Evolutionary conservation across 2,329 filamentous ascomycete genomes (phyloP).

Genomic region (Aspergillus amoenus): DNA sequence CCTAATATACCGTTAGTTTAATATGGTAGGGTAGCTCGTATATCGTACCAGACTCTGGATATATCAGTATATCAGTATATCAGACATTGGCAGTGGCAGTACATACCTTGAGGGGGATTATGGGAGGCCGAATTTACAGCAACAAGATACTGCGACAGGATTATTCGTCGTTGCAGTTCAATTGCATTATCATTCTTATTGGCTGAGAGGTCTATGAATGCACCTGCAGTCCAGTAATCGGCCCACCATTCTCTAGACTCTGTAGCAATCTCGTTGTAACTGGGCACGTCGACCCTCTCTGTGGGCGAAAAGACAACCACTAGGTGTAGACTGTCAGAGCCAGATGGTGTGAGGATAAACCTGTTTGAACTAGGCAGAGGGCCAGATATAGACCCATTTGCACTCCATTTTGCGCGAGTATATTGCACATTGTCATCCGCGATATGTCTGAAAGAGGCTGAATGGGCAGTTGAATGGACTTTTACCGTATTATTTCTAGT

Average conservation of each 20-base stretch:
- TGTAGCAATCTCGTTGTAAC: neutral
- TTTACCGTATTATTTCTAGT: conserved; percentile 27
- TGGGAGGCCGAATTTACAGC: conserved; percentile 47
- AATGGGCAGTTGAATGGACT: neutral
- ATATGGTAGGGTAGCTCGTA: neutral
- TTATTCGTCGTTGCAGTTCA: conserved; percentile 54
- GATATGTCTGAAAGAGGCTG: neutral
- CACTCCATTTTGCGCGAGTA: neutral
- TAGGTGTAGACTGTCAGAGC: neutral
- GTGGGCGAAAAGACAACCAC: neutral
- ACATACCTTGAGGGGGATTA: conserved; percentile 20
- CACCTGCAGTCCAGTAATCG: conserved; percentile 51
- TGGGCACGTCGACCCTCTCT: neutral
- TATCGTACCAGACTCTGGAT: neutral
- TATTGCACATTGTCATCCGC: neutral
- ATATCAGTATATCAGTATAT: neutral
- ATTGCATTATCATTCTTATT: conserved; percentile 43
- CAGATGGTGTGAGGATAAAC: neutral
- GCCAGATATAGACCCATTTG: neutral
- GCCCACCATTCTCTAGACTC: conserved; percentile 44
- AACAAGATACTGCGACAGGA: conserved; percentile 55
- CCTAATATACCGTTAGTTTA: conserved; percentile 27
- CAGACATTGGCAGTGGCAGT: too few species aligned
- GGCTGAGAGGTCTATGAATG: conserved; percentile 52
- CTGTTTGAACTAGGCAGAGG: neutral